These are phyloP conservation scores for Warburgia ugandensis DNA, from an alignment of 164 flowering plant species.

Conservation along the genomic window DNA sequence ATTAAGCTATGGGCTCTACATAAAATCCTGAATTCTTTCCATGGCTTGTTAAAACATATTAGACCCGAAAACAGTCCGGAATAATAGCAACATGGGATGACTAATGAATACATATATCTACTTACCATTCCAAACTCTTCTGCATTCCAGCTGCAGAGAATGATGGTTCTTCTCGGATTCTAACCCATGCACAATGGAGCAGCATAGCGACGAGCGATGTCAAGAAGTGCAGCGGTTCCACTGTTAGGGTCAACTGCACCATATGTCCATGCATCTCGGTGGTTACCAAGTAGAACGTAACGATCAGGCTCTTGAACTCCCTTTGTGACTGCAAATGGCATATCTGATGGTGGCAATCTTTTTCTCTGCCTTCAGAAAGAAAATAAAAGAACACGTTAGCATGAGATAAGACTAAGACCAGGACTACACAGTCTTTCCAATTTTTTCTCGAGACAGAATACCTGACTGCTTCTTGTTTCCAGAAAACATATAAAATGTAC, in stretches of 20 bases:
- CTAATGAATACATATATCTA: conserved; percentile 1
- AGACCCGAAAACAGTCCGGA: background rate
- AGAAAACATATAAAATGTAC: too few relatives aligned
- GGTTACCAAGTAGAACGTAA: conserved; percentile 84
- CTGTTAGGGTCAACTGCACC: conserved; percentile 99
- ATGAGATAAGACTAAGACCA: background rate
- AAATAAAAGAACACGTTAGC: background rate
- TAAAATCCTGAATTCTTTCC: too few relatives aligned
- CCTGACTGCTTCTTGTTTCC: too few relatives aligned
- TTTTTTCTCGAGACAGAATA: too few relatives aligned
- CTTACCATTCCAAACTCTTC: conserved; percentile 99
- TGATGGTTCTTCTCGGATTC: conserved; percentile 78
- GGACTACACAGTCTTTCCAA: too few relatives aligned
- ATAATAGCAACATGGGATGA: background rate
- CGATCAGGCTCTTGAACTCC: conserved; percentile 90
- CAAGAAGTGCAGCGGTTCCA: conserved; percentile 93
- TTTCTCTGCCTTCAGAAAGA: conserved; percentile 52
- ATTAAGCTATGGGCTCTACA: too few relatives aligned
- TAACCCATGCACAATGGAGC: conserved; percentile 55
- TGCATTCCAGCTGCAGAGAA: conserved; percentile 99
- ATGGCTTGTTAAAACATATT: background rate
- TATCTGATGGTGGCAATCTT: conserved; percentile 53
- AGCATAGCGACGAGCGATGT: conserved; percentile 70
- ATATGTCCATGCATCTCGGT: conserved; percentile 98
- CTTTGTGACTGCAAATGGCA: conserved; percentile 67